Base-by-base conservation (phyloP, 257 asterid species). In the Solanum chilense region DNA sequence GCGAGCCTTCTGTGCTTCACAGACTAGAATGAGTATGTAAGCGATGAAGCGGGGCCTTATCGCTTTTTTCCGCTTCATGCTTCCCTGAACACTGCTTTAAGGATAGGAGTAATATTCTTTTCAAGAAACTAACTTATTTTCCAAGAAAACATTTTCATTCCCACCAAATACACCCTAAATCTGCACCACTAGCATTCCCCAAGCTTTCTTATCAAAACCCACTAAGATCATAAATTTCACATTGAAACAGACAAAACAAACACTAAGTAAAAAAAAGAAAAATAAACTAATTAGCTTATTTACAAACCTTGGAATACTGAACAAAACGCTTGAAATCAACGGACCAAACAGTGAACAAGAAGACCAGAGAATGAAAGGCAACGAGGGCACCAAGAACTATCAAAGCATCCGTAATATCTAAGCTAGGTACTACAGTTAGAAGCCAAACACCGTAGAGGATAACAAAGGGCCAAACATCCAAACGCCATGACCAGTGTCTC, bases 331-430 rank as follows among this genome's bases (percentile, higher is more conserved):
- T 95, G 90, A 97, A 95, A 87, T 92, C 98, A 90, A 97, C 95
- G 9, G 98, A 86, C 99, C 99, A 97, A 86, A 94, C 97, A 16
- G 98, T 97, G 93, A 97, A 97, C 87, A 97, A 95, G 90, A 97
- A 92, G 31, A 95, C 94, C 42, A 97, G 95, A 84, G 90, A 77
- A 71, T 97, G 99, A 82, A 93, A 88, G 35, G 92, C 96, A 16
- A 84, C 74, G 80, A 95, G 88, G 86, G 92, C 88, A 56, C 98
- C 98, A 87, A 97, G 92, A 78, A 95, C 95, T 86, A 97, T 92
- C 6, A 92, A 88, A 35, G 98, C 98, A 88, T 97, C 99, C 23
- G 91, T 88, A 82, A 95, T 90, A 91, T 97, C 99, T 90, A 97
- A 89, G 90, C 92, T 94, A 73, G 98, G 98, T 87, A 94, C 96